phyloP scores from a whole-genome alignment of 2,329 filamentous ascomycete species.

The Huntiella omanensis region DNA sequence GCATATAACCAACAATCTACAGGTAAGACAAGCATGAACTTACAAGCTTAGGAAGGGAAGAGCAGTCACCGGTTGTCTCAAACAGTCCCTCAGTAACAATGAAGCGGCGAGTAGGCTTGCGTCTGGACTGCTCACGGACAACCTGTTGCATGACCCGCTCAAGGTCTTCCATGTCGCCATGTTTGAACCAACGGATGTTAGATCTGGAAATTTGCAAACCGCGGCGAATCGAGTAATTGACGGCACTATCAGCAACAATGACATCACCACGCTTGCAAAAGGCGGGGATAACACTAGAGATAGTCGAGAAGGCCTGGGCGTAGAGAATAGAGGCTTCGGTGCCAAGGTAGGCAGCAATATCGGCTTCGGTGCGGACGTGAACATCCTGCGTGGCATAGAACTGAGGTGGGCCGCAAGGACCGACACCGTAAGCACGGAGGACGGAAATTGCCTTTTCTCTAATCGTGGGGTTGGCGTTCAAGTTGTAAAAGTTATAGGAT shows the following conservation, averaged over 20 bases:
- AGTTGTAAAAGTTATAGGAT: conserved; percentile 95
- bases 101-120: conserved; percentile 78
- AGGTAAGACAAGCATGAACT: conserved; percentile 16
- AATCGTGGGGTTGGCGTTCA: conserved; percentile 77
- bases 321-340: conserved; percentile 86
- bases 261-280: conserved; percentile 96
- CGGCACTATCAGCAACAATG: conserved; percentile 83
- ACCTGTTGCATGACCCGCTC: conserved; percentile 72
- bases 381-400: conserved; percentile 98
- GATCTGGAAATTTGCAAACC: conserved; percentile 85
- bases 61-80: conserved; percentile 72
- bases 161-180: conserved; percentile 89
- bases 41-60: conserved; percentile 70
- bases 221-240: conserved; percentile 87
- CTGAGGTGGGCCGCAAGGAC: conserved; percentile 86
- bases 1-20: conserved; percentile 11
- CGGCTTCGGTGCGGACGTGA: conserved; percentile 88
- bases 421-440: conserved; percentile 85
- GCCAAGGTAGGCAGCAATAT: conserved; percentile 79
- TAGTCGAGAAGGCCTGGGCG: conserved; percentile 87
- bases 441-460: conserved; percentile 93
- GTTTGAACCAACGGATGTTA: conserved; percentile 82
- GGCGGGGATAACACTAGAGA: conserved; percentile 88
- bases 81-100: conserved; percentile 93
- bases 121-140: conserved; percentile 67